Evolutionary conservation across 805 yeast genomes (phyloP).

Genomic region (Jamesozyma hellenica): DNA sequence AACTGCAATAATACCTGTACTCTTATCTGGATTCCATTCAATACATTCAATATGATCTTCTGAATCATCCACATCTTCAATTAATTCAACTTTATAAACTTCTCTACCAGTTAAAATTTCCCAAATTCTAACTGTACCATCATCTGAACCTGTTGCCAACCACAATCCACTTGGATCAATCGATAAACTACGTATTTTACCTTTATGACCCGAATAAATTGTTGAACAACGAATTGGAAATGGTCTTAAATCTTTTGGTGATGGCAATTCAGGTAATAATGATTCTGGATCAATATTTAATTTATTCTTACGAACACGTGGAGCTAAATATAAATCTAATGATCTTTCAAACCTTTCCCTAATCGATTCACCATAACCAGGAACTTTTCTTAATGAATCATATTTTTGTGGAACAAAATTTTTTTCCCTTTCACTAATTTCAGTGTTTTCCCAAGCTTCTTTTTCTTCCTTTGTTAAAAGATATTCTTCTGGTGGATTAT

Average conservation of each 20-base stretch:
- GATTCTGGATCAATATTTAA: conserved; percentile 93
- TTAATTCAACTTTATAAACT: conserved; percentile 53
- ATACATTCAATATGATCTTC: conserved; percentile 75
- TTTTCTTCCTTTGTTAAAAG: conserved; percentile 69
- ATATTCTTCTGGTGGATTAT: conserved; percentile 96
- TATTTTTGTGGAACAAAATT: conserved; percentile 78
- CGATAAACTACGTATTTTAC: conserved; percentile 69
- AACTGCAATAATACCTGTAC: conserved; percentile 71
- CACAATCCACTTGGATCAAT: conserved; percentile 86
- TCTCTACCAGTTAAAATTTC: conserved; percentile 93
- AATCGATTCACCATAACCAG: conserved; percentile 77
- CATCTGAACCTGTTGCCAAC: conserved; percentile 97
- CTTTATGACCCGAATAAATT: conserved; percentile 71
- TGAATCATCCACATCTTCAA: conserved; percentile 42
- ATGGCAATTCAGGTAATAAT: conserved; percentile 88
- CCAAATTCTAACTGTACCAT: conserved; percentile 94
- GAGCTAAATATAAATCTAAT: conserved; percentile 88
- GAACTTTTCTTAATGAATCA: conserved; percentile 77
- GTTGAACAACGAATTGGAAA: conserved; percentile 91
- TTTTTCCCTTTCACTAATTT: conserved; percentile 67
- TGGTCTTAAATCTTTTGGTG: conserved; percentile 92
- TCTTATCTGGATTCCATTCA: conserved; percentile 81
- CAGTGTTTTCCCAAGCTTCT: conserved; percentile 56
- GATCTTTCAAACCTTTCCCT: conserved; percentile 92
- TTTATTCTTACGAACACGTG: conserved; percentile 85